A percentile compares a stretch with the other conserved stretches of the same genome.
These are phyloP conservation scores for Stagonosporopsis vannaccii DNA, from an alignment of 2,329 filamentous ascomycete species.

Conservation along the genomic window DNA sequence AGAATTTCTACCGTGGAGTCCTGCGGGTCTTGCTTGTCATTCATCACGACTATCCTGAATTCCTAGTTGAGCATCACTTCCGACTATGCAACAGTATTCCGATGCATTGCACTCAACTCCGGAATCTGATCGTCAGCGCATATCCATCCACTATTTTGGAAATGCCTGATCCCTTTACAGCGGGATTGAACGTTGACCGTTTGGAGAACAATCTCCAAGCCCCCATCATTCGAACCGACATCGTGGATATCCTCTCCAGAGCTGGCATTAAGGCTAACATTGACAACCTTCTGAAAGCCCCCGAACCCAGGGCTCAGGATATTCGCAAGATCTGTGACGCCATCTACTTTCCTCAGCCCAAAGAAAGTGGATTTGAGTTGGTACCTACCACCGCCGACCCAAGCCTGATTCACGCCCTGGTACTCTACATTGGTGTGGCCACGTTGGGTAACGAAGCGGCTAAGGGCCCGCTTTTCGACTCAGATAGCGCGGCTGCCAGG, in stretches of 20 bases:
- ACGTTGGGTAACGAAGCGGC: slow-evolving; percentile 68
- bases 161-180: slow-evolving; percentile 75
- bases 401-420: slow-evolving; percentile 77
- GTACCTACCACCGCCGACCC: slow-evolving; percentile 73
- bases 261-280: slow-evolving; percentile 63
- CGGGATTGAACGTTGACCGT: slow-evolving; percentile 77
- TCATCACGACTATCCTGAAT: slow-evolving; percentile 94
- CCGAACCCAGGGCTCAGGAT: slow-evolving; percentile 72
- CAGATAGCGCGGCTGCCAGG: slow-evolving; percentile 71
- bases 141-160: slow-evolving; percentile 74
- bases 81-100: slow-evolving; percentile 83
- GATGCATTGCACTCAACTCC: slow-evolving; percentile 82
- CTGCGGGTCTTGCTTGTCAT: slow-evolving; percentile 84
- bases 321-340: slow-evolving; percentile 79
- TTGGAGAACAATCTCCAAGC: slow-evolving; percentile 76
- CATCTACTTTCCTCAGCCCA: slow-evolving; percentile 66
- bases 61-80: slow-evolving; percentile 85
- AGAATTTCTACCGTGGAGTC: slow-evolving; percentile 84
- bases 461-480: slow-evolving; percentile 70
- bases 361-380: slow-evolving; percentile 70
- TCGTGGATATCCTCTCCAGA: slow-evolving; percentile 58
- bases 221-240: slow-evolving; percentile 71
- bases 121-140: slow-evolving; percentile 86
- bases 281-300: slow-evolving; percentile 58
- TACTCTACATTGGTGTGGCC: slow-evolving; percentile 80